phyloP scores from a whole-genome alignment of 208 protist genomes.

The Crithidia fasciculata region DNA sequence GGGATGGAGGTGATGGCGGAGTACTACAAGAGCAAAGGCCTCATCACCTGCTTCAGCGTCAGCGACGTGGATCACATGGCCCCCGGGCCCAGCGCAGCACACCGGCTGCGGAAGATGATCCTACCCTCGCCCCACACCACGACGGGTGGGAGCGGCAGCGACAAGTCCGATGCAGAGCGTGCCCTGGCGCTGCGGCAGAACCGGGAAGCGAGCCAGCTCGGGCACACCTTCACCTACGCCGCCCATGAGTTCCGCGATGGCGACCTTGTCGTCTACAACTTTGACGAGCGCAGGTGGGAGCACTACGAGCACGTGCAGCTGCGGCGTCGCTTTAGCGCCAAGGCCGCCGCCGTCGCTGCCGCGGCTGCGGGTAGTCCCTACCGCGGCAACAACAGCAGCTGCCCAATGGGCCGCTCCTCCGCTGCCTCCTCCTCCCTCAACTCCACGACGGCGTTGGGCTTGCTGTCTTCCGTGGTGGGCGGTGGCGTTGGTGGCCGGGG shows the following conservation, averaged over 20 bases:
- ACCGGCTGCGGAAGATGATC: slow-evolving; percentile 43
- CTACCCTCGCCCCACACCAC: slow-evolving; percentile 1
- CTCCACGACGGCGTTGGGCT: slow-evolving; percentile 9
- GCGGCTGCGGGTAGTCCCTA: background rate
- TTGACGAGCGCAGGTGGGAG: slow-evolving; percentile 38
- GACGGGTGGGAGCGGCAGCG: background rate
- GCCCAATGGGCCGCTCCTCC: slow-evolving; percentile 17
- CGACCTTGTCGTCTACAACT: slow-evolving; percentile 62
- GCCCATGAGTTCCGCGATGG: slow-evolving; percentile 58
- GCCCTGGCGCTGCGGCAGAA: slow-evolving; percentile 31
- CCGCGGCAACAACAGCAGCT: slow-evolving; percentile 17
- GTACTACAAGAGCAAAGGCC: slow-evolving; percentile 37
- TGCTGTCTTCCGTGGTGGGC: background rate
- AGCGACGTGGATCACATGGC: slow-evolving; percentile 34
- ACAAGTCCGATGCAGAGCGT: background rate
- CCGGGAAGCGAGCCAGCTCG: slow-evolving; percentile 21
- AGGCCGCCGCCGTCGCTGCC: slow-evolving; percentile 11
- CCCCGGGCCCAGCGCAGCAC: slow-evolving; percentile 35
- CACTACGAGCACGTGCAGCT: slow-evolving; percentile 59
- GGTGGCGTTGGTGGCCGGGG: background rate
- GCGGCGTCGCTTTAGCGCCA: slow-evolving; percentile 32
- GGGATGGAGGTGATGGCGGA: slow-evolving; percentile 35
- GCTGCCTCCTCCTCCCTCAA: slow-evolving; percentile 15
- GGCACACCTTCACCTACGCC: slow-evolving; percentile 52
- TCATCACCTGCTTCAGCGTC: slow-evolving; percentile 50